These are phyloP conservation scores for Prunus salicina DNA, from an alignment of 306 rosid genomes.

Conservation along the genomic window DNA sequence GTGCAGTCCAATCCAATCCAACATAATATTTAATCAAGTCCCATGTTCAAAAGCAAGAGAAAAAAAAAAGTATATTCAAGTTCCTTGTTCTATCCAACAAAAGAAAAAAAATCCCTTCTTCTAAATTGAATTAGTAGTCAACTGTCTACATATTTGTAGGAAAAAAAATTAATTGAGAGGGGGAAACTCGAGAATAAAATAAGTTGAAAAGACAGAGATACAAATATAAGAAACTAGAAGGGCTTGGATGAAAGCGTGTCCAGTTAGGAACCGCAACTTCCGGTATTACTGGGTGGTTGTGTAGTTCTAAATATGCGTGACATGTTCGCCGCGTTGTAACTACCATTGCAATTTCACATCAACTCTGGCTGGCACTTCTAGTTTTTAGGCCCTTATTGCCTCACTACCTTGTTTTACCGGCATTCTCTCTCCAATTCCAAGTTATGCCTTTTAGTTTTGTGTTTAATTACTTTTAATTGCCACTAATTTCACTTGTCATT, in stretches of 20 bases:
- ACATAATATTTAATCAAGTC: not conserved
- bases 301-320: not conserved
- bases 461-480: not conserved
- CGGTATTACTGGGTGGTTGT: not conserved
- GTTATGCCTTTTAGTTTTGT: not conserved
- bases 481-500: not conserved
- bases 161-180: not conserved
- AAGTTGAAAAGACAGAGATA: not conserved
- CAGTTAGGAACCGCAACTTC: not conserved
- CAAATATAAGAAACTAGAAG: not conserved
- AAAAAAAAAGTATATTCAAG: too few relatives aligned
- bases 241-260: not conserved
- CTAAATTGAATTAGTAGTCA: not conserved
- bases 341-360: not conserved
- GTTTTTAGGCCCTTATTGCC: not conserved
- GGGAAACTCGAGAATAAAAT: not conserved
- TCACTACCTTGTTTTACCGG: not conserved
- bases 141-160: not conserved
- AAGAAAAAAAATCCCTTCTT: not conserved
- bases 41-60: not conserved
- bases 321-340: slow-evolving; percentile 17
- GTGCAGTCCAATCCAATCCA: not conserved
- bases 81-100: too few relatives aligned
- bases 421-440: not conserved
- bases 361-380: too few relatives aligned